Percentiles rank a stretch among this genome's conserved stretches.
Conservation (phyloP, 2,329 filamentous ascomycete species). For the Seiridium unicorne region DNA sequence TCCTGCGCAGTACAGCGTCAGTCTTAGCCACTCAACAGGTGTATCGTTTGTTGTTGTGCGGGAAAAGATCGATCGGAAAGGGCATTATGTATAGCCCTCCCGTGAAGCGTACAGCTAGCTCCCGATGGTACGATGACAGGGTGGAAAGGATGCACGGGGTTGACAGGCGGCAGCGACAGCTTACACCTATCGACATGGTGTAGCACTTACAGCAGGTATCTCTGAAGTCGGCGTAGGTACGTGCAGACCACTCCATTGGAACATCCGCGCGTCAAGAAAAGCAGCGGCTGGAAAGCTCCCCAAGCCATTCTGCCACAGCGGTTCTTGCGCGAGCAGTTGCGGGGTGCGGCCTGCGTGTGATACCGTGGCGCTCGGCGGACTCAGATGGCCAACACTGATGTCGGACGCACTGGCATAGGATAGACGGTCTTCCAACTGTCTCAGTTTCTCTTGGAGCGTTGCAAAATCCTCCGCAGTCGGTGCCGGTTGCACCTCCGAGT, state of each 20-base stretch:
- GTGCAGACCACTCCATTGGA: constrained; percentile 32
- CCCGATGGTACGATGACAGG: too few species aligned
- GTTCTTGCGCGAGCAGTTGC: constrained; percentile 8
- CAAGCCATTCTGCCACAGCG: constrained; percentile 16
- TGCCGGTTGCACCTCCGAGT: constrained; percentile 28
- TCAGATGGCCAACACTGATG: constrained; percentile 13
- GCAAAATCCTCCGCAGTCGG: constrained; percentile 39
- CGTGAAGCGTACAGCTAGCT: too few species aligned
- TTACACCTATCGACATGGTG: too few species aligned
- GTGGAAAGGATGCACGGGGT: too few species aligned
- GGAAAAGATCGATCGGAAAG: not conserved
- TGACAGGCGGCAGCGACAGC: not conserved
- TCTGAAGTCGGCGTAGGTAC: constrained; percentile 35
- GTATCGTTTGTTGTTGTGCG: not conserved
- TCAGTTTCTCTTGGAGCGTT: constrained; percentile 32
- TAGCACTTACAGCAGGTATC: constrained; percentile 33
- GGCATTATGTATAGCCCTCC: not conserved
- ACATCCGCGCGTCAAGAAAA: constrained; percentile 41
- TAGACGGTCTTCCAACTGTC: constrained; percentile 35
- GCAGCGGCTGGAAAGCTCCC: constrained; percentile 39
- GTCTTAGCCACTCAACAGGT: not conserved
- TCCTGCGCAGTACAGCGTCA: constrained; percentile 22
- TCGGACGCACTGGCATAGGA: constrained; percentile 16
- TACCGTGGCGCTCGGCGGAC: constrained; percentile 18
- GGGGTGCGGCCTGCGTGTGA: constrained; percentile 16